Percentiles rank a stretch among this genome's conserved stretches.
phyloP scores from a whole-genome alignment of 2,329 filamentous ascomycete species.

The Fusarium nodosum region DNA sequence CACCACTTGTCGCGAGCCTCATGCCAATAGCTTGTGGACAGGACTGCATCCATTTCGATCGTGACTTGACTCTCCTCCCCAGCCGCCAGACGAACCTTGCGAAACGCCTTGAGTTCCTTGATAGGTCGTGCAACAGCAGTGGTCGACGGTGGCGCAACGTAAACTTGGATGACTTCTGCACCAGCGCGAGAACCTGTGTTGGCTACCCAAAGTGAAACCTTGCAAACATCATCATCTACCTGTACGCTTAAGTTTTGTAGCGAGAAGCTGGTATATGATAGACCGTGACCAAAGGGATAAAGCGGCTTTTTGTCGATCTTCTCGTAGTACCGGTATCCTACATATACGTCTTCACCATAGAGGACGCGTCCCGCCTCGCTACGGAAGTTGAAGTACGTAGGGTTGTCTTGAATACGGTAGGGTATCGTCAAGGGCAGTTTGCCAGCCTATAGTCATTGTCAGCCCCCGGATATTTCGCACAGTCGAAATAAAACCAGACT shows the following conservation, averaged over 20 bases:
- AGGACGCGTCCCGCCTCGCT: not conserved
- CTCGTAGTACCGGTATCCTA: not conserved
- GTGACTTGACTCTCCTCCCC: not conserved
- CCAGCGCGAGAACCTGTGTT: not conserved
- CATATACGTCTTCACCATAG: not conserved
- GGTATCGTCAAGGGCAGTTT: not conserved
- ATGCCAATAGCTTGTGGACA: not conserved
- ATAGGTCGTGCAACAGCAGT: not conserved
- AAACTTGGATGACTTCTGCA: not conserved
- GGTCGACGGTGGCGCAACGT: not conserved
- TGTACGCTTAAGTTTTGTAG: fast-evolving
- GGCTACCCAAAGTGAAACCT: not conserved
- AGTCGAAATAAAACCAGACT: no score
- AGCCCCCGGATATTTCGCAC: not conserved
- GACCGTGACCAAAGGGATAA: not conserved
- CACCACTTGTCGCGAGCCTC: not conserved
- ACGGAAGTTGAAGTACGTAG: not conserved
- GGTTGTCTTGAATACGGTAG: not conserved
- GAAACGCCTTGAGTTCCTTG: not conserved
- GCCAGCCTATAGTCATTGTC: not conserved
- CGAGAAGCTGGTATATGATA: not conserved
- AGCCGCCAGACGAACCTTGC: not conserved
- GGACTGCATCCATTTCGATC: not conserved
- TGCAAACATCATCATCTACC: not conserved
- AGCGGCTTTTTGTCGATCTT: not conserved